phyloP scores from a whole-genome alignment of 75 land plant genomes.

The Adiantum capillusveneris region DNA sequence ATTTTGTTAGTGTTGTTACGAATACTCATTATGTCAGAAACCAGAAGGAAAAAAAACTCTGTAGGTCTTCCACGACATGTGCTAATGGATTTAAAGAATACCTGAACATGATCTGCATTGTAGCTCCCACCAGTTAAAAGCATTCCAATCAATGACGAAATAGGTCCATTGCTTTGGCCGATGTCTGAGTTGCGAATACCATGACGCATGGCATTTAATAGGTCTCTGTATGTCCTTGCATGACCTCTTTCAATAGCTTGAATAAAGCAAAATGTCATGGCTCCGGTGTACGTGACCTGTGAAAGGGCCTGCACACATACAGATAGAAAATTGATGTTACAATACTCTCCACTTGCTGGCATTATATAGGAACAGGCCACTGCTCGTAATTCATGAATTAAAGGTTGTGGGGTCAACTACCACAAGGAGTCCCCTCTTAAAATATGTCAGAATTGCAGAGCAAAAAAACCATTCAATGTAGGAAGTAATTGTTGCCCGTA shows the following conservation, averaged over 20 bases:
- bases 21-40: background rate
- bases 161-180: constrained; percentile 38
- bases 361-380: no score
- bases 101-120: constrained; percentile 60
- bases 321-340: no score
- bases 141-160: constrained; percentile 60
- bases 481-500: no score
- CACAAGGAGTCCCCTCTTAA: no score
- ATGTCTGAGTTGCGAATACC: constrained; percentile 42
- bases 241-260: constrained; percentile 90
- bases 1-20: background rate
- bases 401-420: no score
- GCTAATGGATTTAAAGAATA: no score
- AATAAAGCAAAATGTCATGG: constrained; percentile 90
- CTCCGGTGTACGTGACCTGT: constrained; percentile 79
- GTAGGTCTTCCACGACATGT: background rate
- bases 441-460: no score
- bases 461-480: no score
- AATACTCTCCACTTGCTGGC: no score
- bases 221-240: constrained; percentile 68
- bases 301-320: constrained; percentile 61
- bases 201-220: constrained; percentile 66
- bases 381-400: no score
- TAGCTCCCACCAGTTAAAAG: constrained; percentile 66
- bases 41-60: background rate